Conservation (phyloP, 306 rosid species). For the Spatholobus suberectus region DNA sequence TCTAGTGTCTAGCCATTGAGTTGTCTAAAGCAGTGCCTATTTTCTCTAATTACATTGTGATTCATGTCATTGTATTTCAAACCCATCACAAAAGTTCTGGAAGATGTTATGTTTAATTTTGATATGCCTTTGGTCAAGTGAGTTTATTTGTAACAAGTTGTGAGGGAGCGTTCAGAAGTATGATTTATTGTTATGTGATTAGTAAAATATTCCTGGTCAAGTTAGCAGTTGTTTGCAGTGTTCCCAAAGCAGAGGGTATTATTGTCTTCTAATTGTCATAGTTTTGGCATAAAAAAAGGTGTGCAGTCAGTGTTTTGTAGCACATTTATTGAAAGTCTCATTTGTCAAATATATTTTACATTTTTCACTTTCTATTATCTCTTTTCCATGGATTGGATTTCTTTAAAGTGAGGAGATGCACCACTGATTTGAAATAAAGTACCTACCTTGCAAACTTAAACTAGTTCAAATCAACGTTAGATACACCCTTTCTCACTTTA, state of each 20-base stretch:
- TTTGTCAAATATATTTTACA: background rate
- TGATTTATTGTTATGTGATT: background rate
- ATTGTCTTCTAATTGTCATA: background rate
- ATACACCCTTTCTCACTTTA: background rate
- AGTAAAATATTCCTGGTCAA: conserved; percentile 6
- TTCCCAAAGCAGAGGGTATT: background rate
- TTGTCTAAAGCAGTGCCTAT: background rate
- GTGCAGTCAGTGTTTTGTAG: background rate
- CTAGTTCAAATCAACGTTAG: background rate
- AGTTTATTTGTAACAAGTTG: background rate
- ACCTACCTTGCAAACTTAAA: background rate
- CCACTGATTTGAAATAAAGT: background rate
- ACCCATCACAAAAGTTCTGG: no score
- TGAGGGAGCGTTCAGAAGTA: background rate
- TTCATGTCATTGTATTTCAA: no score
- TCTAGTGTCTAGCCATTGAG: background rate
- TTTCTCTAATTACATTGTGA: no score
- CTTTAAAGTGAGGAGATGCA: background rate
- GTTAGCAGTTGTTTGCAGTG: background rate
- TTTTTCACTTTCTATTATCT: background rate
- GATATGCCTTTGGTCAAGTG: background rate
- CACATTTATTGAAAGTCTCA: background rate
- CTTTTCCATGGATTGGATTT: background rate
- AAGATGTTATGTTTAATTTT: background rate
- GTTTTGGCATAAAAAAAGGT: background rate